Evolutionary conservation across 2,329 filamentous ascomycete species (phyloP).

Genomic region (Claviceps pusilla): DNA sequence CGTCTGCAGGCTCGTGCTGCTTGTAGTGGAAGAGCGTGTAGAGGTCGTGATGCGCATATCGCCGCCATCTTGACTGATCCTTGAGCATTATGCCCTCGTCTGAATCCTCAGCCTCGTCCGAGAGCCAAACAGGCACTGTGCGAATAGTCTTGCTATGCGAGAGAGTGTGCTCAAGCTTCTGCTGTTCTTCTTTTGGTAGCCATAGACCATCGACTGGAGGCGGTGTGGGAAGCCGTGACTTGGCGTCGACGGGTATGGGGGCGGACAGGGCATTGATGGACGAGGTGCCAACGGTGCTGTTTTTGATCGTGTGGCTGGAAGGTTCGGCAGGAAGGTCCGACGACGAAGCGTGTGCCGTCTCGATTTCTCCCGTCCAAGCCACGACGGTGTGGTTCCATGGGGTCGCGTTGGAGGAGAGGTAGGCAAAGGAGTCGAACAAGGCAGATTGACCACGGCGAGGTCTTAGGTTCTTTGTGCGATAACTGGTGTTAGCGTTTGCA

Average conservation of each 20-base stretch:
- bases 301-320: slow-evolving; percentile 25
- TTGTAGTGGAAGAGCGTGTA: slow-evolving; percentile 95
- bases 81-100: slow-evolving; percentile 58
- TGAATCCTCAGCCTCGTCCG: slow-evolving; percentile 54
- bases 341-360: slow-evolving; percentile 28
- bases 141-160: slow-evolving; percentile 58
- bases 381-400: slow-evolving; percentile 88
- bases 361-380: slow-evolving; percentile 87
- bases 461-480: slow-evolving; percentile 46
- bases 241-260: slow-evolving; percentile 58
- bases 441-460: slow-evolving; percentile 76
- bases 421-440: slow-evolving; percentile 77
- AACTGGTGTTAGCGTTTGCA: background rate
- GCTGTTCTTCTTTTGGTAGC: slow-evolving; percentile 55
- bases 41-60: slow-evolving; percentile 80
- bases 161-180: slow-evolving; percentile 59
- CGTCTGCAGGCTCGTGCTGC: slow-evolving; percentile 78
- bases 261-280: slow-evolving; percentile 62
- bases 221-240: slow-evolving; percentile 38
- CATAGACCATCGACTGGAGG: slow-evolving; percentile 53
- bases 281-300: slow-evolving; percentile 31
- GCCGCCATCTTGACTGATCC: slow-evolving; percentile 74
- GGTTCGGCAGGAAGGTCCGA: slow-evolving; percentile 33
- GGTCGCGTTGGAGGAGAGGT: slow-evolving; percentile 69
- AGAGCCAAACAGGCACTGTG: slow-evolving; percentile 79